These are phyloP conservation scores for Thraustotheca clavata DNA, from an alignment of 352 stramenopile genomes.

Conservation along the genomic window DNA sequence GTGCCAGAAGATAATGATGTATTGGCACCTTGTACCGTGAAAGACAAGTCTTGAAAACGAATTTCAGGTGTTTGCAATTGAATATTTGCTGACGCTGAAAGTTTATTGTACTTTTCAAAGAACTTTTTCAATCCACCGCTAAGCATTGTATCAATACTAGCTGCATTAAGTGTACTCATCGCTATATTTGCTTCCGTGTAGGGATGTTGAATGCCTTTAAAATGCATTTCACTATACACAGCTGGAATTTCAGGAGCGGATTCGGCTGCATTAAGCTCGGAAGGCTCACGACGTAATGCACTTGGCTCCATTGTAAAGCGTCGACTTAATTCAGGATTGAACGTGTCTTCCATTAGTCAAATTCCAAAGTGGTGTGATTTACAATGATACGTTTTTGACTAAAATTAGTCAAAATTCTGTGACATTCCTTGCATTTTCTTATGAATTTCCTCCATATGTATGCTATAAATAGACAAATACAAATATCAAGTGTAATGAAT, in stretches of 20 bases:
- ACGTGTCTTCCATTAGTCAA: no score
- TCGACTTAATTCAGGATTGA: no score
- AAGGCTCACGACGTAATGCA: no score
- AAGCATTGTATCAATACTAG: constrained; percentile 28
- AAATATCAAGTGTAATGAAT: no score
- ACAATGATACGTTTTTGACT: no score
- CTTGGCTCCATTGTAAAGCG: no score
- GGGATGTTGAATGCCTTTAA: constrained; percentile 60
- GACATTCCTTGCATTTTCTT: no score
- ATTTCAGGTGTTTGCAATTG: constrained; percentile 22
- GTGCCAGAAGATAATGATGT: neutral
- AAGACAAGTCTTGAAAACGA: constrained; percentile 18
- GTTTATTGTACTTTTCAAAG: constrained; percentile 24
- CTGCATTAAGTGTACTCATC: constrained; percentile 44
- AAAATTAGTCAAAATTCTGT: no score
- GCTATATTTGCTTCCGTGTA: constrained; percentile 46
- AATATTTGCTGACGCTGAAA: constrained; percentile 1
- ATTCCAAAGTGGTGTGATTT: no score
- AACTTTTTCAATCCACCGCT: constrained; percentile 20
- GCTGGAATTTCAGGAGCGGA: constrained; percentile 37
- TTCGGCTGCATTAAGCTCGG: constrained; percentile 17
- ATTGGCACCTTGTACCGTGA: constrained; percentile 8
- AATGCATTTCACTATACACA: constrained; percentile 65
- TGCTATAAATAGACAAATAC: no score
- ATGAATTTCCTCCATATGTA: no score